Evolutionary conservation across 805 yeast species (phyloP), one percentile per base, ranked within the genome.

Genomic region (Candida stauntonica): DNA sequence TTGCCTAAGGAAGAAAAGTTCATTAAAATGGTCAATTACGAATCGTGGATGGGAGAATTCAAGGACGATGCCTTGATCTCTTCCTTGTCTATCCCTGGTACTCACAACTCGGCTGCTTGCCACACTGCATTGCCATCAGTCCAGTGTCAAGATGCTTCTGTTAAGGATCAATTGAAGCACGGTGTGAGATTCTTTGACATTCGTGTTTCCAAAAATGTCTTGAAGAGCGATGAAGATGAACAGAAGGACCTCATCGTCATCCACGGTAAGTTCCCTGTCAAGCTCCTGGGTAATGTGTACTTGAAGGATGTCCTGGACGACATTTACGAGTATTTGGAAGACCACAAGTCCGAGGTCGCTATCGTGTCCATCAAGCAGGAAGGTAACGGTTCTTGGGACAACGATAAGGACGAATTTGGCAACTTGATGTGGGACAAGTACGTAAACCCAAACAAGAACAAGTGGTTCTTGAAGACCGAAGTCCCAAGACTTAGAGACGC

Each of bases 101-200:
- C 91, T n/a, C 93, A 84, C 63, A 83, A 84, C 56, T 71, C 86
- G 29, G 86, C 83, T 12, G 91, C 91, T 5, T 77, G 73, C 49
- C 79, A 80, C 55, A 64, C 72, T 7, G 81, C 89, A 2, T 48
- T 81, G 32, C 91, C 91, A 20, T 76, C 86, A 0, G 89, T 84
- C 21, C 81, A 78, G 55, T 84, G 93, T 57, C 93, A 84, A 58
- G 82, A 77, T 14, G 73, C 67, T 7, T 59, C 76, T 1, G 67
- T 84, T 35, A 59, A 69, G 3, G 75, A 73, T 3, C 93, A 84
- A 60, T 71, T 84, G 63, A 60, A 72, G 36, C 67, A 83, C 49
- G 93, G 93, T 12, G 81, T 84, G n/a, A 67, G 93, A 42, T 84
- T 82, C 49, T 64, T 84, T 42, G 93, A 84, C 52, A 60, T 84